phyloP scores from a whole-genome alignment of 768 basidiomycete genomes.

The Neoboletus brunneissimus region DNA sequence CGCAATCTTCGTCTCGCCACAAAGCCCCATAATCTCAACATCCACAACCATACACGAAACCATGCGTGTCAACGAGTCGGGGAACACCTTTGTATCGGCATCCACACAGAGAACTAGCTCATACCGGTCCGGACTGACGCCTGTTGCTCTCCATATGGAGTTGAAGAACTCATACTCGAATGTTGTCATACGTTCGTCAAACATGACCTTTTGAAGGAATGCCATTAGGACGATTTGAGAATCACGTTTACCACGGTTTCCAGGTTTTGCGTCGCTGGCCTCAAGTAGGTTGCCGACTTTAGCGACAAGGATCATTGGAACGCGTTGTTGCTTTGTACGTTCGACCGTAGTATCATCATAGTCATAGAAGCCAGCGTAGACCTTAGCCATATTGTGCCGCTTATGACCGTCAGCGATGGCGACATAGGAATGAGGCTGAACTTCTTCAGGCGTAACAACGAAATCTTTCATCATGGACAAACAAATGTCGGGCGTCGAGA shows the following conservation, averaged over 20 bases:
- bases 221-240: constrained; percentile 97
- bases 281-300: constrained; percentile 95
- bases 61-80: constrained; percentile 96
- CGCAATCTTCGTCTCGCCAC: constrained; percentile 99
- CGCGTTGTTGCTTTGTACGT: constrained; percentile 90
- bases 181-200: constrained; percentile 99
- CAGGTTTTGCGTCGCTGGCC: constrained; percentile 85
- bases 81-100: constrained; percentile 98
- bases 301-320: constrained; percentile 93
- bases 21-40: constrained; percentile 97
- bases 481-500: constrained; percentile 93
- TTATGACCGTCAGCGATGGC: constrained; percentile 99
- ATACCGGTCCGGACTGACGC: constrained; percentile 93
- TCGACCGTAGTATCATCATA: constrained; percentile 92
- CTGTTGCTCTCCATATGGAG: constrained; percentile 92
- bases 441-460: constrained; percentile 72
- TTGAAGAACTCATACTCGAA: constrained; percentile 99
- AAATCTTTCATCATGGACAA: constrained; percentile 98
- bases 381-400: constrained; percentile 98
- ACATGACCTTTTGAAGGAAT: constrained; percentile 99
- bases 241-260: constrained; percentile 98
- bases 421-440: constrained; percentile 93
- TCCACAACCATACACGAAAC: constrained; percentile 95
- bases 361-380: constrained; percentile 95
- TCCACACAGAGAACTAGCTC: constrained; percentile 95